These are phyloP conservation scores for Fusarium anguioides DNA, from an alignment of 2,329 filamentous ascomycete genomes.

Conservation along the genomic window DNA sequence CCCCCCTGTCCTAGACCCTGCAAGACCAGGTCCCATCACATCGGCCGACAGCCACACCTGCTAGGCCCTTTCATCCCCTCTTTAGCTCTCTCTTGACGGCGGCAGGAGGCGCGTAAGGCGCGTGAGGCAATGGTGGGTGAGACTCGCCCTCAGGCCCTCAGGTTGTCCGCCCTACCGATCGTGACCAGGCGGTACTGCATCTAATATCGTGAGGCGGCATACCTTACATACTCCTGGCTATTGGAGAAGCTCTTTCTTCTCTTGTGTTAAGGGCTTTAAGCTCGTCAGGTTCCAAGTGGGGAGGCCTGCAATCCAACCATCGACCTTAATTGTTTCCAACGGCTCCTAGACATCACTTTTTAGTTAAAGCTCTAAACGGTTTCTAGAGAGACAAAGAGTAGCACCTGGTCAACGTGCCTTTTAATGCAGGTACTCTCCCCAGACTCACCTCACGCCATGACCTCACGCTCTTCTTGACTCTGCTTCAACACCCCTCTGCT, in stretches of 20 bases:
- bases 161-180: conserved; percentile 41
- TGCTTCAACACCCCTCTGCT: conserved; percentile 45
- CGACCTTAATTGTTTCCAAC: conserved; percentile 33
- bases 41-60: conserved; percentile 13
- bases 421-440: conserved; percentile 48
- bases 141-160: conserved; percentile 39
- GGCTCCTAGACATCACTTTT: conserved; percentile 28
- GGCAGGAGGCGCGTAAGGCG: conserved; percentile 43
- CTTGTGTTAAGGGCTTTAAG: conserved; percentile 39
- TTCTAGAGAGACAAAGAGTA: conserved; percentile 24
- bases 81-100: conserved; percentile 11
- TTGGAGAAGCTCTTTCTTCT: conserved; percentile 36
- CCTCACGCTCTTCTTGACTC: conserved; percentile 43
- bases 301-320: conserved; percentile 41
- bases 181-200: conserved; percentile 14
- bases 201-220: conserved; percentile 42
- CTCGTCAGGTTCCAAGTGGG: conserved; percentile 37
- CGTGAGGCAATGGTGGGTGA: conserved; percentile 37
- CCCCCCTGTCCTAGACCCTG: conserved; percentile 11
- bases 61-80: conserved; percentile 10
- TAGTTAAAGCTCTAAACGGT: conserved; percentile 33
- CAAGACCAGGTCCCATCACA: conserved; percentile 15
- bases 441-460: conserved; percentile 44
- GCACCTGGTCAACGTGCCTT: conserved; percentile 39
- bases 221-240: conserved; percentile 32